phyloP scores from a whole-genome alignment of 345 rosid species.

The Eucalyptus caleyi region DNA sequence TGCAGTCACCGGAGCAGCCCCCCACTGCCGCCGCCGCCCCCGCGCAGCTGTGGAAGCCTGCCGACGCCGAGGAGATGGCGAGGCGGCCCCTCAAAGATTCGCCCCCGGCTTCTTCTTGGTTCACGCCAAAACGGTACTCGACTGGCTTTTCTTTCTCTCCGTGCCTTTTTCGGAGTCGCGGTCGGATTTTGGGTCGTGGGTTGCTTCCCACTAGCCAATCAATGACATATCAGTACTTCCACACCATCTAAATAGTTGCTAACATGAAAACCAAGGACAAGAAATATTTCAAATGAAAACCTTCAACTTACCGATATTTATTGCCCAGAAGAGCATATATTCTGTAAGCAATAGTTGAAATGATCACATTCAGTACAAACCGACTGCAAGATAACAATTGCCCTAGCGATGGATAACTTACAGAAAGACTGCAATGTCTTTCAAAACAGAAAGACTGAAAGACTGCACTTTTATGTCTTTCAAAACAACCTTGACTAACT shows the following conservation, averaged over 20 bases:
- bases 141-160: neutral
- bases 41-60: neutral
- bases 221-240: neutral
- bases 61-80: constrained; percentile 1
- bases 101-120: constrained; percentile 28
- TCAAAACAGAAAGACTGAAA: too few relatives aligned
- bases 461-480: too few relatives aligned
- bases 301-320: neutral
- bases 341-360: neutral
- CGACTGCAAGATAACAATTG: neutral
- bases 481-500: too few relatives aligned
- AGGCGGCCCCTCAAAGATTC: neutral
- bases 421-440: neutral
- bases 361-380: neutral
- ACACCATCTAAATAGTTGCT: neutral
- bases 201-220: neutral
- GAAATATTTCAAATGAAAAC: neutral
- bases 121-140: constrained; percentile 41
- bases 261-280: neutral
- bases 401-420: neutral
- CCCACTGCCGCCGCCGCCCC: too few relatives aligned
- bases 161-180: neutral
- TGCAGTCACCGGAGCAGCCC: too few relatives aligned
- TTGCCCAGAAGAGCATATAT: neutral
- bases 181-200: neutral